Evolutionary conservation across 2,329 filamentous ascomycete species (phyloP).

Genomic region (Arthroderma sp.): DNA sequence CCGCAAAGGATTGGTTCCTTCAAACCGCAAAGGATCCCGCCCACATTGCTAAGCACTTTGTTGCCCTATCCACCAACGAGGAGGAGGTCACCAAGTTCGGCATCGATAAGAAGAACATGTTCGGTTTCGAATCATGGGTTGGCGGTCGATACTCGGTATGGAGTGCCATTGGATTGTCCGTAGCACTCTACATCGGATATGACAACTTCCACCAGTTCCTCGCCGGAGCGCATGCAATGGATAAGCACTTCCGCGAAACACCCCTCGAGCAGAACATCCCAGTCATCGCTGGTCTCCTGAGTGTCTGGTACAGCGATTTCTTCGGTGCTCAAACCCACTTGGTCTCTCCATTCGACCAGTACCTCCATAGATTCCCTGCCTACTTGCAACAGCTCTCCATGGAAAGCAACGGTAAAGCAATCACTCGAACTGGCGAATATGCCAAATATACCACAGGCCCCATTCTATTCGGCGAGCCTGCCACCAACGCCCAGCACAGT

Average conservation of each 20-base stretch:
- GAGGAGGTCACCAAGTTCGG: slow-evolving; percentile 94
- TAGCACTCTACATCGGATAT: slow-evolving; percentile 87
- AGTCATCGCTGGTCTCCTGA: slow-evolving; percentile 77
- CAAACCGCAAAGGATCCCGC: slow-evolving; percentile 60
- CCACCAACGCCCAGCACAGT: slow-evolving; percentile 98
- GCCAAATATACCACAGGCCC: slow-evolving; percentile 97
- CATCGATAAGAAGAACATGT: slow-evolving; percentile 99
- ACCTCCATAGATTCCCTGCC: slow-evolving; percentile 95
- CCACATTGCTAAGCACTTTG: slow-evolving; percentile 93
- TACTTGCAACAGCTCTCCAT: slow-evolving; percentile 99
- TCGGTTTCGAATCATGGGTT: slow-evolving; percentile 97
- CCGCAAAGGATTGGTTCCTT: slow-evolving; percentile 94
- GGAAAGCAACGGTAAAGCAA: slow-evolving; percentile 98
- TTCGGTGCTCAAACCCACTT: slow-evolving; percentile 97
- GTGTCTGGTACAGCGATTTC: slow-evolving; percentile 98
- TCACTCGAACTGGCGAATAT: slow-evolving; percentile 73
- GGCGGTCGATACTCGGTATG: slow-evolving; percentile 97
- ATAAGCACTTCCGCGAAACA: slow-evolving; percentile 89
- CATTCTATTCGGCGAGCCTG: slow-evolving; percentile 93
- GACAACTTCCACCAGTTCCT: slow-evolving; percentile 98
- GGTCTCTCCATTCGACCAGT: slow-evolving; percentile 96
- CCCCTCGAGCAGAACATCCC: slow-evolving; percentile 93
- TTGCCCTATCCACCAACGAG: slow-evolving; percentile 93
- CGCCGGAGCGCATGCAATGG: slow-evolving; percentile 89
- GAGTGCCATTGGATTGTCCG: slow-evolving; percentile 93